These are phyloP conservation scores for Porphyra umbilicalis DNA, from an alignment of 31 red algal species.

Conservation along the genomic window DNA sequence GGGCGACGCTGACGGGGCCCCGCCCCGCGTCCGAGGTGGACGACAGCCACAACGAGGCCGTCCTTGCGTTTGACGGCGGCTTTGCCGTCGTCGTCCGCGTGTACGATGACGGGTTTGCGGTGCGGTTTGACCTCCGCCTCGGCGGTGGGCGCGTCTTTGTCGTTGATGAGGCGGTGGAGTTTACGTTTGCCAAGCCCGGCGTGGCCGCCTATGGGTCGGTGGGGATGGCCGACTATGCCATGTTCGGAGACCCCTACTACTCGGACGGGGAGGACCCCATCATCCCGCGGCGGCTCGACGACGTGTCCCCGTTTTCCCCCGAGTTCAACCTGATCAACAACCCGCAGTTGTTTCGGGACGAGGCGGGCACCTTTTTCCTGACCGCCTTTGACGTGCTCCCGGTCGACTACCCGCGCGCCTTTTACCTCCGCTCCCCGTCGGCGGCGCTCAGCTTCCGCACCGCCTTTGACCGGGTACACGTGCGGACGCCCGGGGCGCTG, in stretches of 20 bases:
- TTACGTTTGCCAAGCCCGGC: neutral
- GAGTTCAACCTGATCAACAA: neutral
- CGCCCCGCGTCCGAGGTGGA: neutral
- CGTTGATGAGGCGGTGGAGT: neutral
- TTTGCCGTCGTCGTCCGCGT: neutral
- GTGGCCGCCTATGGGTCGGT: neutral
- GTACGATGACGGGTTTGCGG: neutral
- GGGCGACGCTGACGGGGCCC: neutral
- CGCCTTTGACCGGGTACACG: neutral
- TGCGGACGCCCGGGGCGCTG: neutral
- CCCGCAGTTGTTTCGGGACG: neutral
- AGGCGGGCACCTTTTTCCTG: neutral
- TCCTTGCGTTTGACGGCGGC: neutral
- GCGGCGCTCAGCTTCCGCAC: neutral
- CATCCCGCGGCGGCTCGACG: neutral
- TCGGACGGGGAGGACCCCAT: neutral
- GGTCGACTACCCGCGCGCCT: neutral
- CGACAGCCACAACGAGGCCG: neutral
- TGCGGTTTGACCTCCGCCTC: neutral
- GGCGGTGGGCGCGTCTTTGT: neutral
- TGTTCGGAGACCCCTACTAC: neutral
- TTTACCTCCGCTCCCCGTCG: neutral
- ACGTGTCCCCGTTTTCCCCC: neutral
- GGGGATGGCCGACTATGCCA: neutral
- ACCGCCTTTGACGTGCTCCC: neutral